Base-by-base conservation (phyloP, 2,329 filamentous ascomycete species). In the Aspergillus glaucus region DNA sequence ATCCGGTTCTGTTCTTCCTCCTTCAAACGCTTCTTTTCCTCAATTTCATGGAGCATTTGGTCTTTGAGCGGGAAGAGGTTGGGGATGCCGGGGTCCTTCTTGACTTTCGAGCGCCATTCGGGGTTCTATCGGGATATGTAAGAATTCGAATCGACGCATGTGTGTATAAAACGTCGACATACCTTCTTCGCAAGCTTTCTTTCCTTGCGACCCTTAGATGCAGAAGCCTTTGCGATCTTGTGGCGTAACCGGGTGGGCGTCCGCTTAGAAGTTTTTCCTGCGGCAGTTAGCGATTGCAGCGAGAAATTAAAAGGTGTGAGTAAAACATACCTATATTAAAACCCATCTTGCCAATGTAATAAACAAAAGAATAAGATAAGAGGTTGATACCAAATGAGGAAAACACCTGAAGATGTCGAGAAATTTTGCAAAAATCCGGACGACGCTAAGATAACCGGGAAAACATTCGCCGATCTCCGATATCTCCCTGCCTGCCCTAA, bases 21-120 rank as follows among this genome's bases (percentile, higher is more conserved):
- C 75, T 92, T 96, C 68, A 81, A 76, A 57, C 85, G 75, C 65
- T 86, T 86, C 61, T 82, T 86, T 73, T 95, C 88, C 73, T 98
- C 93, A 60, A 98, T 94, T 71, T 98, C 90, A 50, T 91, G 84
- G 30, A 98, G 80, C 24, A 98, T 81, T 77, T 87, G 91, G 69
- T 96, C 91, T 76, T 98, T 98, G 79, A 93, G 96, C 1, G 93
- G 93, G 74, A 96, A 98, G 32, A 96, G 75, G 66, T 97, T 98
- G 37, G 93, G 93, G 54, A 98, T 96, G 44, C 93, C 93, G 21
- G 92, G 93, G 63, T 98, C 93, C 76, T 97, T 98, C 81, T 96
- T 97, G 59, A 95, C 69, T 69, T 90, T 88, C 51, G 89, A 91
- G 60, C 87, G 84, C 90, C 93, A 97, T 88, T 95, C 84, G 30